Base-by-base conservation (phyloP, 805 yeast species). In the Gaillardinia entomophila region DNA sequence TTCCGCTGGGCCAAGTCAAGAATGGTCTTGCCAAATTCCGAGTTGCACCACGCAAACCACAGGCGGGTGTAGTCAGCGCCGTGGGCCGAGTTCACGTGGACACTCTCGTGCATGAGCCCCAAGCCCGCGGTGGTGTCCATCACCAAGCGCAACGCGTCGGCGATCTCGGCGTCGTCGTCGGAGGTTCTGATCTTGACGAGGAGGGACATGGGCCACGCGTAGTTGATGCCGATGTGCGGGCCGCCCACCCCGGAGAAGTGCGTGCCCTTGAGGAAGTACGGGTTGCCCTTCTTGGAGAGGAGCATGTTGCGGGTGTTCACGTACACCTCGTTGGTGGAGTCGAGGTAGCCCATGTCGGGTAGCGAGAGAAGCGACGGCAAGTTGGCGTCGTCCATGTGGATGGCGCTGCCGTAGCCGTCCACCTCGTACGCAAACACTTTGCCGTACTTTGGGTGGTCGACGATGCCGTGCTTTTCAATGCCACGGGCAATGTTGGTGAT, bases 1-100 rank as follows among this genome's bases (percentile, higher is more conserved):
- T 82, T 83, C 32, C 82, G 62, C 36, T 69, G 60, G 2, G 90
- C 88, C 39, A 87, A 59, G 46, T 85, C 81, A 28, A 87, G 53
- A n/a, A 87, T 79, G 1, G 94, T 81, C 55, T 84, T 84, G 14
- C 88, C 96, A 60, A 87, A 85, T 56, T 88, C 96, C 1, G 94
- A 78, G 51, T 87, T 87, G 45, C 94, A 83, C 96, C 96, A 87
- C 4, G 95, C 82, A 62, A 88, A 88, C 96, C 96, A 87, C 2
- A 92, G 75, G 38, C 96, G 63, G 0, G 95, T 83, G 51, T 57
- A 88, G n/a, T 55, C 56, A 7, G 38, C 35, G 1, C 75, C 78
- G 2, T 42, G 37, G 2, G 62, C 62, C 4, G 69, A 59, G 43
- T 79, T 68, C 7, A 86, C 94, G 36, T 82, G 61, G 3, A 87